A percentile compares a stretch with the other conserved stretches of the same genome.
Evolutionary conservation across 371 early-diverging fungal species (phyloP).

Genomic region (Mortierella sp.): DNA sequence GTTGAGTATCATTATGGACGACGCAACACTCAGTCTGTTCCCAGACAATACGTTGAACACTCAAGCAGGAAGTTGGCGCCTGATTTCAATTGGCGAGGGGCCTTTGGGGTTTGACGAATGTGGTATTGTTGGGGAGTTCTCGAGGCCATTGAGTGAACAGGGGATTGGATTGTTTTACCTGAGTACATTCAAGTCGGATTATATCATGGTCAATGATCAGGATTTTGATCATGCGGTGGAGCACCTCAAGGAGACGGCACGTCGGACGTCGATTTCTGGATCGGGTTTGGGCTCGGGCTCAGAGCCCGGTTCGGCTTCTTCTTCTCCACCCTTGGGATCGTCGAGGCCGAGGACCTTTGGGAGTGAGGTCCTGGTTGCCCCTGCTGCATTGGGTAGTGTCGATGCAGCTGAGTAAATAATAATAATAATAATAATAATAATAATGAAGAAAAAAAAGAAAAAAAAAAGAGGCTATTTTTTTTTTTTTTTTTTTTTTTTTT

Average conservation of each 20-base stretch:
- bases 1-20: constrained; percentile 49
- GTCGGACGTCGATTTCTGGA: no score
- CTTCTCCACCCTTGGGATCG: no score
- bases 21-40: constrained; percentile 37
- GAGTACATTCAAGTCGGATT: constrained; percentile 48
- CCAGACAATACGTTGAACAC: constrained; percentile 49
- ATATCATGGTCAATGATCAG: constrained; percentile 40
- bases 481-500: no score
- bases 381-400: no score
- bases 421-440: no score
- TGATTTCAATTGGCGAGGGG: constrained; percentile 49
- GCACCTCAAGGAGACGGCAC: neutral
- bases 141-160: constrained; percentile 34
- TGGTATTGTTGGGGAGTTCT: constrained; percentile 42
- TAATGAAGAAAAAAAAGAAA: neutral
- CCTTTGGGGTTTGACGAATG: constrained; percentile 50
- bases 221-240: constrained; percentile 14
- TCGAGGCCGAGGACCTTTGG: no score
- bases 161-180: constrained; percentile 40
- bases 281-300: no score
- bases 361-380: no score
- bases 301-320: no score
- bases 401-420: no score
- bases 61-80: constrained; percentile 48
- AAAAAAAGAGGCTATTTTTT: no score